Conservation (phyloP, 2,329 filamentous ascomycete genomes). For the Beauveria brongniartii region DNA sequence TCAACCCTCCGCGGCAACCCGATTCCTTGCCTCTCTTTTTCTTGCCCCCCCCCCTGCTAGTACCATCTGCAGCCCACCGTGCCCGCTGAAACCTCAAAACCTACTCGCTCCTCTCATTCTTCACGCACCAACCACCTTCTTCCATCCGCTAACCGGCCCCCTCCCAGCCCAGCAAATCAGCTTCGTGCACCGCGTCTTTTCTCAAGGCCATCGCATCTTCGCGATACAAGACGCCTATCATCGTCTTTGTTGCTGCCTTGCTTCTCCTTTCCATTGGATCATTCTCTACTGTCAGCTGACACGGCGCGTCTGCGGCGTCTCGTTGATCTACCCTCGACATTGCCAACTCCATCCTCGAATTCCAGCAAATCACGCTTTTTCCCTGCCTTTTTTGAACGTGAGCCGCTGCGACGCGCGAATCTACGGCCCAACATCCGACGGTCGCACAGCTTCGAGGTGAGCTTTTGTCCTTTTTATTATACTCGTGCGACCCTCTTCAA, state of each 20-base stretch:
- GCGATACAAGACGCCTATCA: conserved; percentile 45
- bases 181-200: conserved; percentile 12
- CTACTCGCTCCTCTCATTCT: conserved; percentile 1
- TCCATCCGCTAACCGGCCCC: conserved; percentile 12
- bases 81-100: conserved; percentile 10
- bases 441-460: conserved; percentile 10
- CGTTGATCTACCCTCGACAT: conserved; percentile 18
- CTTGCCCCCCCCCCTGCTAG: conserved; percentile 1
- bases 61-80: conserved; percentile 9
- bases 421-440: conserved; percentile 3
- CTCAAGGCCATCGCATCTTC: conserved; percentile 23
- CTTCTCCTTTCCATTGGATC: conserved; percentile 39
- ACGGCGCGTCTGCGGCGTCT: conserved; percentile 25
- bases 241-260: conserved; percentile 27
- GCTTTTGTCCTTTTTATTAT: background rate
- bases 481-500: background rate
- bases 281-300: conserved; percentile 44
- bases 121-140: conserved; percentile 12
- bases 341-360: background rate
- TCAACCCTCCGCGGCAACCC: no score
- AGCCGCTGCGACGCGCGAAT: conserved; percentile 8
- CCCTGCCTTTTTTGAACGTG: background rate
- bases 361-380: conserved; percentile 9
- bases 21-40: no score
- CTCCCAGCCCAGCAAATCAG: conserved; percentile 11